Evolutionary conservation across 225 moss, liverwort and hornwort species (phyloP).

Genomic region (Neckera pumila): DNA sequence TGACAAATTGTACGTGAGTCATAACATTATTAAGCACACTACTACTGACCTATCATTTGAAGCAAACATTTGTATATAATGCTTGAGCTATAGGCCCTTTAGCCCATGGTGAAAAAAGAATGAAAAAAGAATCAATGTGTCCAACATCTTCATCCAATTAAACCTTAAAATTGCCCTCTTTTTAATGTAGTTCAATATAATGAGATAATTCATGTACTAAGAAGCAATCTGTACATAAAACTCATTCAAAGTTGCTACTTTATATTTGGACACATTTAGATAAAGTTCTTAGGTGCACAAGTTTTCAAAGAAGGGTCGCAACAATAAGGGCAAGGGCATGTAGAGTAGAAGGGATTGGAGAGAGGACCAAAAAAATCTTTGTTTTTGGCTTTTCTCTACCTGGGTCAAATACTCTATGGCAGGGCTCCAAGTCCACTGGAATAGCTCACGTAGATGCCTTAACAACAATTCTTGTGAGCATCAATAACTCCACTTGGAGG

Average conservation of each 20-base stretch:
- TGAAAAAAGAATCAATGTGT: not conserved
- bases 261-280: not conserved
- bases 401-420: not conserved
- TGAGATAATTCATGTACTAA: not conserved
- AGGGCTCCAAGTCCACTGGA: not conserved
- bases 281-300: not conserved
- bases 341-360: fast-evolving
- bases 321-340: not conserved
- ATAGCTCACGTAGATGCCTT: not conserved
- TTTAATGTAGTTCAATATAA: not conserved
- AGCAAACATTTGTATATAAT: not conserved
- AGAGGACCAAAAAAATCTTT: not conserved
- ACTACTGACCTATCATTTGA: not conserved
- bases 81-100: not conserved
- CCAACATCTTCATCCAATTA: not conserved
- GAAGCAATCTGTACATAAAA: not conserved
- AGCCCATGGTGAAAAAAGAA: not conserved
- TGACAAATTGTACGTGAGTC: not conserved
- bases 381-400: not conserved
- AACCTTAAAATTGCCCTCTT: not conserved
- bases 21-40: not conserved
- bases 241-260: not conserved
- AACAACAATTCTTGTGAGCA: not conserved
- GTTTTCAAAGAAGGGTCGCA: not conserved
- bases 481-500: fast-evolving